Evolutionary conservation across 805 yeast genomes (phyloP).

Genomic region (Monosporozyma servazzii): DNA sequence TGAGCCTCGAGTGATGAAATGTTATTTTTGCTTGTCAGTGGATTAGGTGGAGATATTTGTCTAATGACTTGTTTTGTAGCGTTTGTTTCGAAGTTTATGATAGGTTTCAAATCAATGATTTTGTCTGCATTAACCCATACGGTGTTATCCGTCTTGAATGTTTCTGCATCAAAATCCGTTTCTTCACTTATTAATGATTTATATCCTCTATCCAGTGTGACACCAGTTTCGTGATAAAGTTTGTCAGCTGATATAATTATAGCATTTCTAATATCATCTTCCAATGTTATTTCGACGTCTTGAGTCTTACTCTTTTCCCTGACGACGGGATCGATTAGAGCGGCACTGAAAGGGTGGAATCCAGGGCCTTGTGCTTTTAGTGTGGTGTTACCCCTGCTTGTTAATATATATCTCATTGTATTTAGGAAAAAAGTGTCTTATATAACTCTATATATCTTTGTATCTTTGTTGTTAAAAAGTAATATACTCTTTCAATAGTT

Average conservation of each 20-base stretch:
- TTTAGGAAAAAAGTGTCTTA: too few species aligned
- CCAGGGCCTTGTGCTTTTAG: not conserved
- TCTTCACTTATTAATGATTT: not conserved
- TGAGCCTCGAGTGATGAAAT: slow-evolving; percentile 3
- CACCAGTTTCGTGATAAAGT: not conserved
- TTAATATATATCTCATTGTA: too few species aligned
- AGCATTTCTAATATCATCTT: not conserved
- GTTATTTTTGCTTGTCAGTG: too few species aligned
- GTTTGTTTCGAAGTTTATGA: not conserved
- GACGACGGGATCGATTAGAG: not conserved
- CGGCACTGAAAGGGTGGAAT: not conserved
- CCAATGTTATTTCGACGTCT: not conserved
- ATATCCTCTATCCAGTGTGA: slow-evolving; percentile 1
- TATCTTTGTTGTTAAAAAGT: too few species aligned
- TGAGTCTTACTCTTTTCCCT: not conserved
- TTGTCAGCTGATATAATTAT: slow-evolving; percentile 1
- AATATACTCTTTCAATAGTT: too few species aligned
- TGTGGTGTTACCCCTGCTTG: too few species aligned
- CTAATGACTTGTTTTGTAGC: not conserved
- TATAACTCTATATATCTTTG: too few species aligned
- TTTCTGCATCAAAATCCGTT: not conserved
- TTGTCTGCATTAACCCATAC: not conserved
- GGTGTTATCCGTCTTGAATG: not conserved
- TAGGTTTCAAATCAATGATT: not conserved
- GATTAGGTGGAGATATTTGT: too few species aligned